Conservation (phyloP, 148 eudicot species). For the Camellia lanceoleosa region DNA sequence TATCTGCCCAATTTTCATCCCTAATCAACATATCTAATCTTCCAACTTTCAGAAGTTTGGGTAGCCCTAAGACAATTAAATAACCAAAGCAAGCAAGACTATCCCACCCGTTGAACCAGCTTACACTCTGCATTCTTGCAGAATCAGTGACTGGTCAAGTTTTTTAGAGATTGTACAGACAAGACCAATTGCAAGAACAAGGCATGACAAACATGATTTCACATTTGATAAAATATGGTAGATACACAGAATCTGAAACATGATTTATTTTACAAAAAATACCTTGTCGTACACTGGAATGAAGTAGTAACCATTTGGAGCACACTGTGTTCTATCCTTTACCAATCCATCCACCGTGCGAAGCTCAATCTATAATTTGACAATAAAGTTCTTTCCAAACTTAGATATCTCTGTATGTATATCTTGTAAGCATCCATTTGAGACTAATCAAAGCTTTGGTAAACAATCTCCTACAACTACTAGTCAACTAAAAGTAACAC, state of each 20-base stretch:
- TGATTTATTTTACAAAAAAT: slow-evolving; percentile 2
- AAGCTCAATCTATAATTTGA: slow-evolving; percentile 74
- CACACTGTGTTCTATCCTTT: slow-evolving; percentile 97
- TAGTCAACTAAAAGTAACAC: background rate
- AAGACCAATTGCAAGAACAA: background rate
- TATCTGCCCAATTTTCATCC: background rate
- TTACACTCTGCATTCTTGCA: background rate
- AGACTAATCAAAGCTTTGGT: slow-evolving; percentile 5
- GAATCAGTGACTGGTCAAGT: background rate
- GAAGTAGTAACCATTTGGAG: slow-evolving; percentile 99
- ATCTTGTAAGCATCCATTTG: background rate
- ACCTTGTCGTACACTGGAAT: slow-evolving; percentile 99
- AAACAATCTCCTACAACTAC: background rate
- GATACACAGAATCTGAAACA: background rate
- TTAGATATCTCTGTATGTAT: slow-evolving; percentile 7
- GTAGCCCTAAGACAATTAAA: background rate
- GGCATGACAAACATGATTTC: background rate
- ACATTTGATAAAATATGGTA: background rate
- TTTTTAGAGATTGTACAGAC: background rate
- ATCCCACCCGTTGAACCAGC: background rate
- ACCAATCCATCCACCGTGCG: slow-evolving; percentile 91
- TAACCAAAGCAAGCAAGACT: slow-evolving; percentile 2
- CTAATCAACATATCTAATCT: background rate
- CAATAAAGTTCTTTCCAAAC: slow-evolving; percentile 3
- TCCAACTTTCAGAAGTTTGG: background rate